These are phyloP conservation scores for Kwoniella shandongensis DNA, from an alignment of 768 basidiomycete species.

Conservation along the genomic window DNA sequence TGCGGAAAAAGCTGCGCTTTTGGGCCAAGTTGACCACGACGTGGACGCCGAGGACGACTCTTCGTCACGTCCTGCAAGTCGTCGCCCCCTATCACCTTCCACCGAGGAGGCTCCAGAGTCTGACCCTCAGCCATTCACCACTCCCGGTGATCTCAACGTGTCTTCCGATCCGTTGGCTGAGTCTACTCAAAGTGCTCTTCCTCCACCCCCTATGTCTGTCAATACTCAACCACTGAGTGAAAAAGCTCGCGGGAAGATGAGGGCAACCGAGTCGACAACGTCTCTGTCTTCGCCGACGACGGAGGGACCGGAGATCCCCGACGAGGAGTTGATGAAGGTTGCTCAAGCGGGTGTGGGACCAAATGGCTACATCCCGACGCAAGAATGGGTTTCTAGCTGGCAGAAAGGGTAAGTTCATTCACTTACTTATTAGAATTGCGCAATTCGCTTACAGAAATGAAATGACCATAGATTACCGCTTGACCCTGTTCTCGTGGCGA, in stretches of 20 bases:
- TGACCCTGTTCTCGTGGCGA: constrained; percentile 80
- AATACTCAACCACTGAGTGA: constrained; percentile 60
- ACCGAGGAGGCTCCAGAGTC: constrained; percentile 3
- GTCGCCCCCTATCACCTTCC: constrained; percentile 3
- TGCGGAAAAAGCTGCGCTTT: constrained; percentile 48
- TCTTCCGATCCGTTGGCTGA: constrained; percentile 20
- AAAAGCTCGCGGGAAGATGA: constrained; percentile 89
- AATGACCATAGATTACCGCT: constrained; percentile 68
- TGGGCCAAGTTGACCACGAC: constrained; percentile 30
- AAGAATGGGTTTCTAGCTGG: constrained; percentile 96
- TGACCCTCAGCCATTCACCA: constrained; percentile 25
- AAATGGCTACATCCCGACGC: constrained; percentile 91
- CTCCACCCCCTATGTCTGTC: constrained; percentile 49
- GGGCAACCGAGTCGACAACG: constrained; percentile 57
- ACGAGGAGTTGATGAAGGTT: constrained; percentile 63
- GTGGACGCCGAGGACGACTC: constrained; percentile 15
- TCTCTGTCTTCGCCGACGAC: constrained; percentile 14
- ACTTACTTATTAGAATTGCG: no score
- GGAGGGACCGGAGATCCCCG: constrained; percentile 55
- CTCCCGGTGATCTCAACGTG: constrained; percentile 26
- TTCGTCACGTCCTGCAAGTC: constrained; percentile 6
- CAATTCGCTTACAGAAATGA: no score
- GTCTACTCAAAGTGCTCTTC: constrained; percentile 29
- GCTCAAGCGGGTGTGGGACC: constrained; percentile 73
- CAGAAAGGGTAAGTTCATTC: constrained; percentile 77